Evolutionary conservation across 169 alveolate species (phyloP).

Genomic region (Plasmodium falciparum): DNA sequence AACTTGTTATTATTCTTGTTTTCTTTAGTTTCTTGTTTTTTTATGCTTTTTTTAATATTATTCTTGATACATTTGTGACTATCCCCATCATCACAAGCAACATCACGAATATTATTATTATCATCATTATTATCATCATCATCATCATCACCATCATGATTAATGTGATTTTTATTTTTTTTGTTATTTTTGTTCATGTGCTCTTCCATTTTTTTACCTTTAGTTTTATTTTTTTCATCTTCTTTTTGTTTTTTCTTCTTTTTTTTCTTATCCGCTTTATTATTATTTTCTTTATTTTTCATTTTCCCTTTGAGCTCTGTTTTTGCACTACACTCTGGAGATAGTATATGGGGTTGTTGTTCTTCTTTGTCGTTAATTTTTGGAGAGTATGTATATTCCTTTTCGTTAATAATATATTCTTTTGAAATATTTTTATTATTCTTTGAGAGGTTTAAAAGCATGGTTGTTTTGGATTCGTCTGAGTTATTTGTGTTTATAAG

Average conservation of each 20-base stretch:
- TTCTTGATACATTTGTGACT: too few species aligned
- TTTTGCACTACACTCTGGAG: not conserved
- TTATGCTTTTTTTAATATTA: too few species aligned
- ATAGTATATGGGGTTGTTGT: slow-evolving; percentile 2
- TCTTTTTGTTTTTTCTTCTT: not conserved
- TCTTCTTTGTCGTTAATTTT: slow-evolving; percentile 22
- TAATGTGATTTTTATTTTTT: too few species aligned
- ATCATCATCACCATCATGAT: not conserved
- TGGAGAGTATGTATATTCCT: slow-evolving; percentile 26
- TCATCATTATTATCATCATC: not conserved
- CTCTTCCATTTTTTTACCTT: not conserved
- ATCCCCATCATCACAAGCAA: too few species aligned
- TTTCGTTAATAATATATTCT: slow-evolving; percentile 21
- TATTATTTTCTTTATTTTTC: slow-evolving; percentile 23
- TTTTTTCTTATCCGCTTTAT: not conserved
- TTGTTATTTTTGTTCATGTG: not conserved
- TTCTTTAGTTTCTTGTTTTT: not conserved
- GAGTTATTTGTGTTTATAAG: slow-evolving; percentile 34
- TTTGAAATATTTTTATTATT: slow-evolving; percentile 38
- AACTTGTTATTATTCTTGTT: too few species aligned
- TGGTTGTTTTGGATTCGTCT: slow-evolving; percentile 50
- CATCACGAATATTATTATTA: too few species aligned
- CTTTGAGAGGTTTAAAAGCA: slow-evolving; percentile 24
- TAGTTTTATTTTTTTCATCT: not conserved
- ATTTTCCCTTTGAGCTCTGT: not conserved